phyloP scores from a whole-genome alignment of 106 monocot species.

The Hemerocallis citrina region DNA sequence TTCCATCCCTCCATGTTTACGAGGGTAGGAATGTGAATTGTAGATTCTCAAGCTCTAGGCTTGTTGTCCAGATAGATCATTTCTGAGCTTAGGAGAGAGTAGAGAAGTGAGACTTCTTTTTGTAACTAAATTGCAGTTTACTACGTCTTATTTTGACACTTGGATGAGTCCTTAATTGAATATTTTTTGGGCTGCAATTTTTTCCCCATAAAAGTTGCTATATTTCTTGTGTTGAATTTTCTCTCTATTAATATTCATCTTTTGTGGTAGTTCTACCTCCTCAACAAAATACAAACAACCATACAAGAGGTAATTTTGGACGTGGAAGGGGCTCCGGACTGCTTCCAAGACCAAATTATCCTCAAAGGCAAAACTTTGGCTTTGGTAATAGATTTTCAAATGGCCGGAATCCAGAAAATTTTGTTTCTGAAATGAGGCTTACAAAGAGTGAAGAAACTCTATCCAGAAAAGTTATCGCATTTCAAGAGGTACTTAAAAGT shows the following conservation, averaged over 20 bases:
- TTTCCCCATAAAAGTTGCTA: too few relatives aligned
- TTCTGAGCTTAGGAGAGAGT: too few relatives aligned
- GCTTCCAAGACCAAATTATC: constrained; percentile 78
- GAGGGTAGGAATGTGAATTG: too few relatives aligned
- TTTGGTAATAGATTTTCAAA: constrained; percentile 72
- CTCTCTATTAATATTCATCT: background rate
- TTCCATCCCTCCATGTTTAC: too few relatives aligned
- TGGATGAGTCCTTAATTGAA: too few relatives aligned
- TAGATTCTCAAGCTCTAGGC: too few relatives aligned
- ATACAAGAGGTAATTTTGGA: constrained; percentile 60
- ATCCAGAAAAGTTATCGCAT: constrained; percentile 70
- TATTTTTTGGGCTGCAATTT: too few relatives aligned
- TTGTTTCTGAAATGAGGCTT: constrained; percentile 88
- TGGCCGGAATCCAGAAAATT: constrained; percentile 80
- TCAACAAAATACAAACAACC: constrained; percentile 42
- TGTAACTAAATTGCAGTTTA: too few relatives aligned
- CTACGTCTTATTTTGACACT: too few relatives aligned
- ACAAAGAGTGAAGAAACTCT: constrained; percentile 97
- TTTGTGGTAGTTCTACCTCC: constrained; percentile 49
- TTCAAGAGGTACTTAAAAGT: constrained; percentile 66
- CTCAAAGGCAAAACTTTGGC: constrained; percentile 61
- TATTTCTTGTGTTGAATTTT: too few relatives aligned
- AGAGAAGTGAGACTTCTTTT: too few relatives aligned
- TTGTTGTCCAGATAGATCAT: too few relatives aligned
- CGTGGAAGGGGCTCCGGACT: constrained; percentile 72